These are phyloP conservation scores for Stephanocyclus meneghinianus DNA, from an alignment of 352 stramenopile species.

Conservation along the genomic window DNA sequence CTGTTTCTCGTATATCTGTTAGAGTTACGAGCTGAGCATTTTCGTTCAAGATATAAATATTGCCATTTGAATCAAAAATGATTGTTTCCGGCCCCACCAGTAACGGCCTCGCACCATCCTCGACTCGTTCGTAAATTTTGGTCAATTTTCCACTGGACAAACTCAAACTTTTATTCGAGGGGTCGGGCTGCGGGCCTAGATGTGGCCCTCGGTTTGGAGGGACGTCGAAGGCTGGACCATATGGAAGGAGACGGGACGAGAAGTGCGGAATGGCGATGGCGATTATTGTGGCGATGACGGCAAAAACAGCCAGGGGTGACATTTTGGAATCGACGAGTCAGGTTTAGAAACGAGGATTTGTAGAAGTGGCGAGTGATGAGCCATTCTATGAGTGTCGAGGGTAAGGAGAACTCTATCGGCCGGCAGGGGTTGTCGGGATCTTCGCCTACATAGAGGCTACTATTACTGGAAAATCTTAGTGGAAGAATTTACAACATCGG, in stretches of 20 bases:
- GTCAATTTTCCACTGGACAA: slow-evolving; percentile 52
- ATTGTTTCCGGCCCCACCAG: slow-evolving; percentile 65
- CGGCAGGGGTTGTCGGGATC: too few species aligned
- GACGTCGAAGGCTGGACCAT: slow-evolving; percentile 1
- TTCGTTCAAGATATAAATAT: slow-evolving; percentile 61
- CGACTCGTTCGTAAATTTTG: slow-evolving; percentile 61
- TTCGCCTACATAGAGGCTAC: too few species aligned
- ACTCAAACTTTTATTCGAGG: slow-evolving; percentile 9
- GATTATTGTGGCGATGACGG: not conserved
- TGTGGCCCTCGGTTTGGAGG: slow-evolving; percentile 2
- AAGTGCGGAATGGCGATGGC: slow-evolving; percentile 5
- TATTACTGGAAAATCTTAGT: too few species aligned
- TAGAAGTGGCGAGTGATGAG: too few species aligned
- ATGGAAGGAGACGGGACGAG: slow-evolving; percentile 1
- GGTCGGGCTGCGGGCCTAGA: not conserved
- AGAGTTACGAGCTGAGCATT: slow-evolving; percentile 55
- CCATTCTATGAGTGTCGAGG: too few species aligned
- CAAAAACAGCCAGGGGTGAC: not conserved
- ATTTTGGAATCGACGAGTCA: too few species aligned
- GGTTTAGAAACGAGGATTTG: too few species aligned
- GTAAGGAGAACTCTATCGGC: too few species aligned
- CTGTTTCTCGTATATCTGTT: slow-evolving; percentile 38
- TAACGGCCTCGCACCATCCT: slow-evolving; percentile 28
- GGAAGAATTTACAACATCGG: too few species aligned
- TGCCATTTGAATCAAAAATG: slow-evolving; percentile 50